Percentiles rank a stretch among this genome's conserved stretches.
Evolutionary conservation across 164 flowering plant genomes (phyloP).

Genomic region (Macadamia tetraphylla): DNA sequence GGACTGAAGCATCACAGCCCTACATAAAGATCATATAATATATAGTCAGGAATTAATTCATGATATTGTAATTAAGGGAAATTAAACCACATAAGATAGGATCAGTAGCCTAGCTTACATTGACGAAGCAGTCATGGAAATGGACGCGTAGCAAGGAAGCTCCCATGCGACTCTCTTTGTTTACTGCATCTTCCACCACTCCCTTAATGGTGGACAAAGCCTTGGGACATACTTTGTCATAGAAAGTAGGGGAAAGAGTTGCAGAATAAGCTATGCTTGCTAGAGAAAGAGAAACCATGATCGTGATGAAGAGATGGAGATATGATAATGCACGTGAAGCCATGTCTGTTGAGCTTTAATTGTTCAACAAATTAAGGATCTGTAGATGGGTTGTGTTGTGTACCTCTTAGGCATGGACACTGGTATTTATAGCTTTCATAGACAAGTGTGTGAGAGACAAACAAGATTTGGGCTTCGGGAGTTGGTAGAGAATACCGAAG

Average conservation of each 20-base stretch:
- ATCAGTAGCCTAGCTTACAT: constrained; percentile 24
- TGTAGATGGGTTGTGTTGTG: no score
- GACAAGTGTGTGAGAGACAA: no score
- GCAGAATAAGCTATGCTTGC: constrained; percentile 14
- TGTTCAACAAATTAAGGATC: no score
- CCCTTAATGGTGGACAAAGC: constrained; percentile 32
- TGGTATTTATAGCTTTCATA: not conserved
- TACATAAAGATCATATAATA: constrained; percentile 13
- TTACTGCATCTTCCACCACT: constrained; percentile 18
- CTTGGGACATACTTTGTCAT: constrained; percentile 27
- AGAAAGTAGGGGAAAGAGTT: constrained; percentile 22
- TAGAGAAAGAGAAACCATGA: constrained; percentile 6
- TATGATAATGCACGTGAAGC: constrained; percentile 3
- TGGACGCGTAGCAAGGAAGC: constrained; percentile 43
- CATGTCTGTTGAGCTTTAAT: not conserved
- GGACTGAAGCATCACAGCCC: constrained; percentile 65
- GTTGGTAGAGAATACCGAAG: no score
- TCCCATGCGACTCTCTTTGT: constrained; percentile 38
- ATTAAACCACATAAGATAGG: no score
- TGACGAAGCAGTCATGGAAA: constrained; percentile 41
- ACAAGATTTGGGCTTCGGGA: no score
- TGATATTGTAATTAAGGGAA: no score
- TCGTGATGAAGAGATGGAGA: not conserved
- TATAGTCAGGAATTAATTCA: not conserved
- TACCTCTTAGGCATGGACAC: not conserved